A percentile compares a stretch with the other conserved stretches of the same genome.
phyloP scores from a whole-genome alignment of 352 stramenopile genomes.

The Globisporangium abappressorium region DNA sequence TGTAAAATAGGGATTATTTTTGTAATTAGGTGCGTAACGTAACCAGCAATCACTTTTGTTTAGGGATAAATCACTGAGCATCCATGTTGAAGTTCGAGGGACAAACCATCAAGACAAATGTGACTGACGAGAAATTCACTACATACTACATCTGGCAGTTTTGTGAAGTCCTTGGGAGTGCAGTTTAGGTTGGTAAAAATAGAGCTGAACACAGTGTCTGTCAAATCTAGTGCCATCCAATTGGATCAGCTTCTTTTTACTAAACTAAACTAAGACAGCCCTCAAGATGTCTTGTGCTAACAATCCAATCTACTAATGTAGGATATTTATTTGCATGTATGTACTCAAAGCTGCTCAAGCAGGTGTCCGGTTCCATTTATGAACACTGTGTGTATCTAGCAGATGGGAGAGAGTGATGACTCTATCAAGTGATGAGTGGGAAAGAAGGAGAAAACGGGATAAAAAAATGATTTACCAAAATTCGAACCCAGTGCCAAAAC shows the following conservation, averaged over 20 bases:
- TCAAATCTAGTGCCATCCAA: background rate
- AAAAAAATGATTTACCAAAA: background rate
- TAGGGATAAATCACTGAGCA: too few species aligned
- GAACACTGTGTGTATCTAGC: background rate
- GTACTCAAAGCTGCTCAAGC: background rate
- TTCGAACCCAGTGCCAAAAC: background rate
- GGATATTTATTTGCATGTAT: too few species aligned
- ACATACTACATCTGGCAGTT: too few species aligned
- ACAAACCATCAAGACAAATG: too few species aligned
- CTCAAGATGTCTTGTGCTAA: too few species aligned
- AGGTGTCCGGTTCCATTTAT: constrained; percentile 3
- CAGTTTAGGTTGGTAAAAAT: background rate
- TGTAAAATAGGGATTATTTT: too few species aligned
- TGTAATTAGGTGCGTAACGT: too few species aligned
- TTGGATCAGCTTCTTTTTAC: background rate
- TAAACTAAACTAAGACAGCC: background rate
- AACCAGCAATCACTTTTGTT: too few species aligned
- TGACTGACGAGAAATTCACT: too few species aligned
- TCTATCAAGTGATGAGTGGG: background rate
- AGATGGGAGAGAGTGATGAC: background rate
- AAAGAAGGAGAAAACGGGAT: background rate
- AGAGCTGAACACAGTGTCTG: background rate
- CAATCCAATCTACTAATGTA: too few species aligned
- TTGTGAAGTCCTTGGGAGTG: background rate
- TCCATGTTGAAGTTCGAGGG: too few species aligned